Percentiles rank a stretch among this genome's conserved stretches.
Evolutionary conservation across 306 rosid species (phyloP).

Genomic region (Arachis hypogaea): DNA sequence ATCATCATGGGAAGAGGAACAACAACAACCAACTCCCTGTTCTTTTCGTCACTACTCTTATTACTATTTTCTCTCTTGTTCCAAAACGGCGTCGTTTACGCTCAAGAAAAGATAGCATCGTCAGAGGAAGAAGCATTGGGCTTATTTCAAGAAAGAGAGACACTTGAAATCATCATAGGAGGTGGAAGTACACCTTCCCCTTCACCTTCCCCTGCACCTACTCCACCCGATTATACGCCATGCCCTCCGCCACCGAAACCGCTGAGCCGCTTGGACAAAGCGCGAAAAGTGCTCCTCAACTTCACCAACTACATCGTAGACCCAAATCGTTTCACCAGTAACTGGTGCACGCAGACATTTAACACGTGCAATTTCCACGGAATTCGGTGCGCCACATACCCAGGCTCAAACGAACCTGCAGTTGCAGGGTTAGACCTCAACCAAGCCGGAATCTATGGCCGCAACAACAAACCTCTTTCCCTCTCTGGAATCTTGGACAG

Average conservation of each 20-base stretch:
- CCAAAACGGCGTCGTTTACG: background rate
- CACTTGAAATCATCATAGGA: slow-evolving; percentile 50
- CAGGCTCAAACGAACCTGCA: background rate
- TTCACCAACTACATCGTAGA: slow-evolving; percentile 34
- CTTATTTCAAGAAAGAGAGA: slow-evolving; percentile 34
- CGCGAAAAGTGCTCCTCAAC: background rate
- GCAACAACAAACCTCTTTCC: background rate
- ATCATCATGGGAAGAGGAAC: slow-evolving; percentile 31
- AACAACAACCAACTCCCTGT: slow-evolving; percentile 12
- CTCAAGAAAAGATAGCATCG: slow-evolving; percentile 15
- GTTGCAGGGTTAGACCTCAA: slow-evolving; percentile 69
- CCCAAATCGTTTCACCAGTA: background rate
- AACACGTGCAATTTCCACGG: slow-evolving; percentile 36
- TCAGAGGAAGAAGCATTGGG: slow-evolving; percentile 46
- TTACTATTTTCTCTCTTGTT: slow-evolving; percentile 19
- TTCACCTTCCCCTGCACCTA: slow-evolving; percentile 40
- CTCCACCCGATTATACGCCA: background rate
- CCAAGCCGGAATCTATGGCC: slow-evolving; percentile 9
- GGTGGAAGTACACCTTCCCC: slow-evolving; percentile 47
- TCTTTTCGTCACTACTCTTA: slow-evolving; percentile 32
- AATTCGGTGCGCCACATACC: slow-evolving; percentile 30
- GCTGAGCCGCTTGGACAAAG: slow-evolving; percentile 36
- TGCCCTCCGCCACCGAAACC: background rate
- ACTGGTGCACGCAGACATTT: slow-evolving; percentile 23
- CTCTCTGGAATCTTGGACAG: slow-evolving; percentile 38